A percentile compares a stretch with the other conserved stretches of the same genome.
Evolutionary conservation across 2,329 filamentous ascomycete species (phyloP).

Genomic region (Aspergillus sclerotialis): DNA sequence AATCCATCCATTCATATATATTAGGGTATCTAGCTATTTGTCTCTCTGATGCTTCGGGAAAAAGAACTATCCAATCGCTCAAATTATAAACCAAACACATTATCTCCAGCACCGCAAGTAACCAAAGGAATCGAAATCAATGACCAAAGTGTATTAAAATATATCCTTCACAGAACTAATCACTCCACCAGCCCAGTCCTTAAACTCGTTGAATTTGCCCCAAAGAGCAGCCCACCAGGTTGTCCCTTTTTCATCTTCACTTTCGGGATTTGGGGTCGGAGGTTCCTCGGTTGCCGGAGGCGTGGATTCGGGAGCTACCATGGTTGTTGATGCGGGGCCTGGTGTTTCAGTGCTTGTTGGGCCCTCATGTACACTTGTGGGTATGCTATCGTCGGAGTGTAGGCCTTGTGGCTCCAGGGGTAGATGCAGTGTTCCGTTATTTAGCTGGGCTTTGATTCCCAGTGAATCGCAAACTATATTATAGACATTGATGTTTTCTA

Average conservation of each 20-base stretch:
- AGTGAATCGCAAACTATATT: conserved; percentile 90
- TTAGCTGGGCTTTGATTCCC: conserved; percentile 63
- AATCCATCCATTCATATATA: too few relatives aligned
- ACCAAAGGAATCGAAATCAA: too few relatives aligned
- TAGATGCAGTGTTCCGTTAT: conserved; percentile 72
- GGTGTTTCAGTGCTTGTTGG: conserved; percentile 12
- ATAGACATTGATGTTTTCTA: conserved; percentile 92
- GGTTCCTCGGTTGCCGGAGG: conserved; percentile 4
- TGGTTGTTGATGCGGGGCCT: background rate
- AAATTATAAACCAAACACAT: too few relatives aligned
- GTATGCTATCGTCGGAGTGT: conserved; percentile 35
- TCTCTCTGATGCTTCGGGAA: too few relatives aligned
- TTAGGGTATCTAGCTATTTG: too few relatives aligned
- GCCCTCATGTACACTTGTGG: conserved; percentile 25
- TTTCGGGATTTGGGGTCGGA: conserved; percentile 10
- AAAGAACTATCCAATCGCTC: too few relatives aligned
- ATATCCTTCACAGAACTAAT: conserved; percentile 24
- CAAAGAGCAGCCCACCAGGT: conserved; percentile 29
- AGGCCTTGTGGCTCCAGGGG: conserved; percentile 39
- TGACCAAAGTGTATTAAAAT: too few relatives aligned
- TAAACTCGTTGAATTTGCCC: conserved; percentile 27
- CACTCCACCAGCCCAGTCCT: conserved; percentile 29
- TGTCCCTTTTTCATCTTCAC: conserved; percentile 12
- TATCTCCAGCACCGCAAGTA: too few relatives aligned
- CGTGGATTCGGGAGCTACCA: conserved; percentile 2